Evolutionary conservation across 495 filamentous ascomycete genomes (phyloP).

Genomic region (Talaromyces trachyspermus): DNA sequence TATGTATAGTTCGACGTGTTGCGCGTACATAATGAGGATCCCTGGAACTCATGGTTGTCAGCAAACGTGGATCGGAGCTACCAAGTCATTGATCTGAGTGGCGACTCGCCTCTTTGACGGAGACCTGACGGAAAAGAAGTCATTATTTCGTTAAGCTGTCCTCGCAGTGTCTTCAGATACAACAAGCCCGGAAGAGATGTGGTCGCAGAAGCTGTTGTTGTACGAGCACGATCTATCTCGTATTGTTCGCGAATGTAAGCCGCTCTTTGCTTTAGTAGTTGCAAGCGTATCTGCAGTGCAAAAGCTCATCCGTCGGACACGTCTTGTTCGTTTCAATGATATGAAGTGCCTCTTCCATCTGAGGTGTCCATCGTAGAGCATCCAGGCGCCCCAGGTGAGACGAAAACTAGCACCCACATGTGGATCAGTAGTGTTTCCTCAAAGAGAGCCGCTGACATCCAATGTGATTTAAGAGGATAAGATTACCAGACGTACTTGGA

Average conservation of each 20-base stretch:
- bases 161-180: constrained; percentile 21
- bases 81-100: not conserved
- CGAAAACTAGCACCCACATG: constrained; percentile 15
- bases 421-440: constrained; percentile 3
- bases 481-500: constrained; percentile 17
- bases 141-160: constrained; percentile 16
- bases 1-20: constrained; percentile 33
- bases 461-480: not conserved
- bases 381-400: constrained; percentile 22
- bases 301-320: constrained; percentile 18
- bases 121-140: constrained; percentile 12
- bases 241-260: constrained; percentile 18
- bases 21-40: constrained; percentile 22
- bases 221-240: constrained; percentile 12
- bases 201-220: constrained; percentile 6
- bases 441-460: not conserved
- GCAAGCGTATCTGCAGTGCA: constrained; percentile 21
- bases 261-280: constrained; percentile 19
- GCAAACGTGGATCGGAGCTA: not conserved
- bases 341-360: constrained; percentile 23
- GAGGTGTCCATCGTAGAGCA: constrained; percentile 20
- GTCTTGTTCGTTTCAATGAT: constrained; percentile 12
- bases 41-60: constrained; percentile 12
- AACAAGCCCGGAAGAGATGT: constrained; percentile 14
- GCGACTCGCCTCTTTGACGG: constrained; percentile 15